phyloP scores from a whole-genome alignment of 2,329 filamentous ascomycete species.

The Hysterium pulicare region DNA sequence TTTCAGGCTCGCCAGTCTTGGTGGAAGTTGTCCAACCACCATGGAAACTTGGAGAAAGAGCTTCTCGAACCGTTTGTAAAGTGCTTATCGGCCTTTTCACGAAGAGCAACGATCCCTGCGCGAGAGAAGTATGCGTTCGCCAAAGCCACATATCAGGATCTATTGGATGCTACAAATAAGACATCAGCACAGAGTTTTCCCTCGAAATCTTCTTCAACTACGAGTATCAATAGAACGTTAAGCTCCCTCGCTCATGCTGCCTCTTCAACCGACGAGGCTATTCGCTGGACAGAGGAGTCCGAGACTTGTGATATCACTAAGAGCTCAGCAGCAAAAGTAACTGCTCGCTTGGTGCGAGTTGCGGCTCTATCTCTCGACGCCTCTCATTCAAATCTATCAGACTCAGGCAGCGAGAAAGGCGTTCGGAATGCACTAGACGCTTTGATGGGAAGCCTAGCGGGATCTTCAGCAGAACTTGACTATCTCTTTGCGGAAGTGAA shows the following conservation, averaged over 20 bases:
- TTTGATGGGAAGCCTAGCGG: conserved; percentile 27
- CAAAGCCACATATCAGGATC: conserved; percentile 22
- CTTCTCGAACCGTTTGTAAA: conserved; percentile 62
- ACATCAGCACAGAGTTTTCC: neutral
- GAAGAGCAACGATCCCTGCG: conserved; percentile 45
- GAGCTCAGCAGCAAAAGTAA: conserved; percentile 20
- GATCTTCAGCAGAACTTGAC: conserved; percentile 32
- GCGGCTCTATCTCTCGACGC: conserved; percentile 31
- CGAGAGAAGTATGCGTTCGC: conserved; percentile 41
- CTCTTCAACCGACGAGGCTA: conserved; percentile 28
- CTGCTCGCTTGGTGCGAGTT: conserved; percentile 23
- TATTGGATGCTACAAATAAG: conserved; percentile 7
- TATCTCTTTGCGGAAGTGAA: conserved; percentile 34
- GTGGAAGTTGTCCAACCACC: conserved; percentile 62
- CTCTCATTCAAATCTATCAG: conserved; percentile 16
- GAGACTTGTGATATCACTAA: conserved; percentile 10
- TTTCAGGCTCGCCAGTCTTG: conserved; percentile 60
- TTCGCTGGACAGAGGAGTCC: conserved; percentile 27
- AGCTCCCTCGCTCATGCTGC: conserved; percentile 34
- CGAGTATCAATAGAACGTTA: conserved; percentile 18
- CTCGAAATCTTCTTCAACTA: conserved; percentile 1
- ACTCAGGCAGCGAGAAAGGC: conserved; percentile 13
- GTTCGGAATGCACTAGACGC: conserved; percentile 23
- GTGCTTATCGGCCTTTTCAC: conserved; percentile 59
- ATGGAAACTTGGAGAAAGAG: conserved; percentile 60